Conservation (phyloP, 2,329 filamentous ascomycete species). For the Penicillium sp. region DNA sequence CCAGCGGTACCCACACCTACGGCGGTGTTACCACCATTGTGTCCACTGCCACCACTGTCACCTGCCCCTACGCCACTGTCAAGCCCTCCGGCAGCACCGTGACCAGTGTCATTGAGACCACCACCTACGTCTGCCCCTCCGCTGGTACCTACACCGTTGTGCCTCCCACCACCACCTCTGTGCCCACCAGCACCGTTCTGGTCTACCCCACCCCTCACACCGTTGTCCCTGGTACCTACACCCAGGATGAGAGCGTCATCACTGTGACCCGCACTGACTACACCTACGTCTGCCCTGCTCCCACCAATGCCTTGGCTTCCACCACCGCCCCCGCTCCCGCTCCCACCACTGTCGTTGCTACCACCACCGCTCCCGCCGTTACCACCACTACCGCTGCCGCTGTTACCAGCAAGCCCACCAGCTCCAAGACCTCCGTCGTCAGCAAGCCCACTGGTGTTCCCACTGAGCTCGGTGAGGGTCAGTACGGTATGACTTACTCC, state of each 20-base stretch:
- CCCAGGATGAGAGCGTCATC: conserved; percentile 62
- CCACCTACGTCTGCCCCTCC: conserved; percentile 70
- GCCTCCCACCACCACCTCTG: conserved; percentile 60
- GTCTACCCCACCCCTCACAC: conserved; percentile 65
- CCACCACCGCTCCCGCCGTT: too few species aligned
- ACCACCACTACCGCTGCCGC: conserved; percentile 1
- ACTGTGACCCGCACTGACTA: conserved; percentile 67
- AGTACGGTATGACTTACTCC: conserved; percentile 78
- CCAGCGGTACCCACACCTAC: conserved; percentile 64
- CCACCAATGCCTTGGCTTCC: conserved; percentile 39
- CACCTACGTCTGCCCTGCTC: conserved; percentile 70
- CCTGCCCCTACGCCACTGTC: conserved; percentile 67
- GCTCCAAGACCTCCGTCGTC: conserved; percentile 17
- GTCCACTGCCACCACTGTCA: conserved; percentile 62
- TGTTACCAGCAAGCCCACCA: conserved; percentile 9
- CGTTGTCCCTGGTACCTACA: conserved; percentile 70
- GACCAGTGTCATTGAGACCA: conserved; percentile 66
- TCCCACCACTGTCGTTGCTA: conserved; percentile 5
- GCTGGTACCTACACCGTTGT: conserved; percentile 74
- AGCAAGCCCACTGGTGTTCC: conserved; percentile 1
- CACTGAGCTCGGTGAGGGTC: conserved; percentile 39
- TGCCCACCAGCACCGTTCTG: conserved; percentile 51
- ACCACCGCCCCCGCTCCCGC: conserved; percentile 20
- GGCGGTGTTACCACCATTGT: conserved; percentile 73
- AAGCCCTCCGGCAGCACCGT: conserved; percentile 57